Base-by-base conservation (phyloP, 495 filamentous ascomycete genomes). In the Neurospora sp. region DNA sequence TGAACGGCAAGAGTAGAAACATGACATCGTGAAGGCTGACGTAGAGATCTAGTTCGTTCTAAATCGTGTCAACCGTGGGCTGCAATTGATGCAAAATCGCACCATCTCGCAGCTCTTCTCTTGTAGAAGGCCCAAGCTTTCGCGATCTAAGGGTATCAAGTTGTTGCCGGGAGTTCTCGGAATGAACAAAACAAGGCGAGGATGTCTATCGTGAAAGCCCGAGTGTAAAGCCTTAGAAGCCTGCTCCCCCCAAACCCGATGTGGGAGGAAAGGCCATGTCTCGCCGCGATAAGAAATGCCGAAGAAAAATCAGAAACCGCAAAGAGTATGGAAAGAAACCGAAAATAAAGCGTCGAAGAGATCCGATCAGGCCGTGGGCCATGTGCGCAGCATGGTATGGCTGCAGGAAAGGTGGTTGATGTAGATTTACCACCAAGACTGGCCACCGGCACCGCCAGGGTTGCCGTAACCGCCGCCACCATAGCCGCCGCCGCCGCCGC, bases 341-440 rank as follows among this genome's bases (percentile, higher is more conserved):
- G 71, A 71, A 38, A 73, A 70, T 62, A 71, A 73, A 75, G 62
- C 74, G 71, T 59, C 70, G 59, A 69, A 70, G 1, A 62, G 18
- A 18, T 62, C 20, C 54, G 54, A 62, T 35, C 23, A 9, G 54
- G 54, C 23, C 54, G 54, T 62, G 7, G 54, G 54, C 54, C 54
- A 62, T 27, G 27, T 62, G 2, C 39, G 39, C 70, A 46, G 40
- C 27, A 62, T 54, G n/a, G 10, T 27, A 20, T 23, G 40, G 70
- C 39, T 69, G 69, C 73, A 70, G 73, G 72, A 78, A 77, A 76
- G 69, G 69, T 73, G 71, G 70, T 71, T 72, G 73, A 73, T 54
- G 71, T 6, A 8, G 74, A 76, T 69, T 80, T 97, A 98, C 96
- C 95, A 99, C 96, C 96, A 99, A 76, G 90, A 93, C 82, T 92